Percentiles rank a stretch among this genome's conserved stretches.
phyloP scores from a whole-genome alignment of 352 stramenopile species.

The Globisporangium barbulae region DNA sequence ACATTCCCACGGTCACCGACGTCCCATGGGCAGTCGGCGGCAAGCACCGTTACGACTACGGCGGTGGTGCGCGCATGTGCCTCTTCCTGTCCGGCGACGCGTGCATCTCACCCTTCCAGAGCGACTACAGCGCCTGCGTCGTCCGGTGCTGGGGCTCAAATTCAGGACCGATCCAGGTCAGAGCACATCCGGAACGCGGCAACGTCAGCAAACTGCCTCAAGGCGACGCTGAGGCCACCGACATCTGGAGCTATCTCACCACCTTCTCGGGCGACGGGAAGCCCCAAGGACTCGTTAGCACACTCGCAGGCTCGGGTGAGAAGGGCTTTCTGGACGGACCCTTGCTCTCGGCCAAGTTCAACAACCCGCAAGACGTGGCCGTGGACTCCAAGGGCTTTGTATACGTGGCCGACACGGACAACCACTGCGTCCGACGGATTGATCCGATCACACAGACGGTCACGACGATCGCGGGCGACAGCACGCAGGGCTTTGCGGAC shows the following conservation, averaged over 20 bases:
- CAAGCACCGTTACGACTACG: slow-evolving; percentile 93
- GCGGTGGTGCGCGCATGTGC: slow-evolving; percentile 75
- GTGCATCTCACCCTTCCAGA: slow-evolving; percentile 77
- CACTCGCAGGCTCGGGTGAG: slow-evolving; percentile 82
- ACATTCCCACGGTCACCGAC: slow-evolving; percentile 92
- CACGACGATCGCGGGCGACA: slow-evolving; percentile 55
- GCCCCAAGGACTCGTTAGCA: slow-evolving; percentile 89
- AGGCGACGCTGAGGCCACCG: slow-evolving; percentile 43
- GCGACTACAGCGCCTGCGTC: slow-evolving; percentile 87
- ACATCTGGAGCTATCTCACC: slow-evolving; percentile 61
- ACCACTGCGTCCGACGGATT: slow-evolving; percentile 91
- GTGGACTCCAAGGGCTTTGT: slow-evolving; percentile 90
- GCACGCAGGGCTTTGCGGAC: slow-evolving; percentile 42
- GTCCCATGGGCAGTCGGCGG: slow-evolving; percentile 91
- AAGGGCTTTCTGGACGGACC: slow-evolving; percentile 80
- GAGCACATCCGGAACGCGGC: slow-evolving; percentile 34
- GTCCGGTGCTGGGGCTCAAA: slow-evolving; percentile 90
- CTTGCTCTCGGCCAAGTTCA: slow-evolving; percentile 73
- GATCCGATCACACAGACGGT: slow-evolving; percentile 42
- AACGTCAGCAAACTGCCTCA: slow-evolving; percentile 16
- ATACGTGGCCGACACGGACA: slow-evolving; percentile 95
- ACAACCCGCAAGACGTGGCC: slow-evolving; percentile 87
- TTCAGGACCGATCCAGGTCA: slow-evolving; percentile 33
- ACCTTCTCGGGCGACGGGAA: slow-evolving; percentile 46
- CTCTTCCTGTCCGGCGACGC: slow-evolving; percentile 83